Base-by-base conservation (phyloP, 192 early-diverging fungal species). In the Helicostylum pulchrum region DNA sequence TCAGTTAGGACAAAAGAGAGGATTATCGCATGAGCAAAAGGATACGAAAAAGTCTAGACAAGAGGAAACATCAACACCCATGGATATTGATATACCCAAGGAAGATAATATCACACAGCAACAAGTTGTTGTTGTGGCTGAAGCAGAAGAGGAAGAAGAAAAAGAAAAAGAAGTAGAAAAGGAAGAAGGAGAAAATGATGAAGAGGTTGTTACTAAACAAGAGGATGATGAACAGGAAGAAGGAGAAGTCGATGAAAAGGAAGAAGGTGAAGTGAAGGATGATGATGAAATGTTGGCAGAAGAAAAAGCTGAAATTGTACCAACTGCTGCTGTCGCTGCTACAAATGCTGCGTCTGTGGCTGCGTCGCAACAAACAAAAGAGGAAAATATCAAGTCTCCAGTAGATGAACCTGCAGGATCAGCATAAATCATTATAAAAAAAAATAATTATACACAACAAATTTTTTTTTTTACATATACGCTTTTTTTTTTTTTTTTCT, bases 1-100 rank as follows among this genome's bases (percentile, higher is more conserved):
- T 1, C 58, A 47, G 12, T n/a, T 53, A 3, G 69, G 62, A 44
- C 53, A 62, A 53, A 71, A 71, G 50, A 48, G 69, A 20, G 56
- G 62, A 0, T 43, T 65, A 21, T 26, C 20, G 26, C 53, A 43
- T 19, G 19, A 64, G 26, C 36, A 53, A 15, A 52, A 64, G 15
- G 43, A n/a, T 3, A 39, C 36, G 45, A 64, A 64, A 48, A 34
- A 47, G 7, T 7, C 60, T 26, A 53, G 49, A 62, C 51, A 30
- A 46, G 46, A 61, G 32, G 59, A 45, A 19, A 7, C 26, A 19
- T n/a, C 21, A 30, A 12, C 53, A 7, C 20, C n/a, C 2, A 21
- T 21, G 6, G 19, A 14, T 7, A 15, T 10, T 23, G 53, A 50
- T 44, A n/a, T 20, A 7, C 10, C 20, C 49, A 15, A 19, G 12